Conservation (phyloP, 176 grass and related monocot genomes). For the Zoysia japonica region DNA sequence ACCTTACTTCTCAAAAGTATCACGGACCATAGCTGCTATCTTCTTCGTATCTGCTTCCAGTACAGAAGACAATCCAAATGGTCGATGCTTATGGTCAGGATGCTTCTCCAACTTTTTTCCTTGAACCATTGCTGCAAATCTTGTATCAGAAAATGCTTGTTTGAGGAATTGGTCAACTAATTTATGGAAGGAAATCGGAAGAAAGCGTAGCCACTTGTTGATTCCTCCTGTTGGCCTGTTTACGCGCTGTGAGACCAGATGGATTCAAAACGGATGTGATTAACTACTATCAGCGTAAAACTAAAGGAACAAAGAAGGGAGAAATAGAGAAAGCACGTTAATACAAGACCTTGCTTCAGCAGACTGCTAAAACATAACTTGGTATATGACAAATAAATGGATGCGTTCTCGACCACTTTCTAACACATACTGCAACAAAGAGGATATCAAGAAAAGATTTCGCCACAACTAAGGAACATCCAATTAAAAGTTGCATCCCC, state of each 20-base stretch:
- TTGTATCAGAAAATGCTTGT: slow-evolving; percentile 54
- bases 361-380: neutral
- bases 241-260: slow-evolving; percentile 47
- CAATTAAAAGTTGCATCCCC: neutral
- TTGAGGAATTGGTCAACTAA: slow-evolving; percentile 58
- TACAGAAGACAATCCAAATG: slow-evolving; percentile 63
- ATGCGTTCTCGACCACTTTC: neutral
- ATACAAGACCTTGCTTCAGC: neutral
- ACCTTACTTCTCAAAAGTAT: slow-evolving; percentile 89
- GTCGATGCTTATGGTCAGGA: slow-evolving; percentile 40
- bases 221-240: slow-evolving; percentile 86
- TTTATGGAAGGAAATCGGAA: slow-evolving; percentile 74
- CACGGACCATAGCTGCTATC: slow-evolving; percentile 59
- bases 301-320: neutral
- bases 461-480: neutral
- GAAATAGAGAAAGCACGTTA: neutral
- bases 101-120: slow-evolving; percentile 45
- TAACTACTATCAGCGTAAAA: slow-evolving; percentile 11
- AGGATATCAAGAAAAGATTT: slow-evolving; percentile 1
- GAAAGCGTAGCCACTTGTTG: slow-evolving; percentile 81
- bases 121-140: slow-evolving; percentile 47
- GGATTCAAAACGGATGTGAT: neutral
- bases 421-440: neutral
- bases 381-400: neutral
- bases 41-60: slow-evolving; percentile 74